Percentiles rank a stretch among this genome's conserved stretches.
Evolutionary conservation across 208 protist species (phyloP).

Genomic region (Blechomonas ayalai): DNA sequence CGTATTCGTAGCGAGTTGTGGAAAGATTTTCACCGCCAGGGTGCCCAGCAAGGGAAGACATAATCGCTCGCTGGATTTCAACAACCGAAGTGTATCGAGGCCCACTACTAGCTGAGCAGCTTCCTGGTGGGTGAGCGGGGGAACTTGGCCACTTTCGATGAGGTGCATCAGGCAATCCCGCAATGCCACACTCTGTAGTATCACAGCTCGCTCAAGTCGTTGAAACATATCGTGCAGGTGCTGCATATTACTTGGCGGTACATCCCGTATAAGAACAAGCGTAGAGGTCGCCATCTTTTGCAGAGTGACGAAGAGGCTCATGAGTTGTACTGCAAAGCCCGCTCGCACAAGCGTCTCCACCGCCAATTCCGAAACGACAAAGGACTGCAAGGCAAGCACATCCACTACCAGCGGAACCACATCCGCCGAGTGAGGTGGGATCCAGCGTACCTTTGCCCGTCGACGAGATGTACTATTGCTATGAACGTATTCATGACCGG

Average conservation of each 20-base stretch:
- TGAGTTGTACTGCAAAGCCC: slow-evolving; percentile 22
- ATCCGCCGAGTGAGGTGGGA: slow-evolving; percentile 47
- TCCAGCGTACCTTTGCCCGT: slow-evolving; percentile 31
- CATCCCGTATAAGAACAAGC: slow-evolving; percentile 11
- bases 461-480: not conserved
- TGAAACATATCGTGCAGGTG: slow-evolving; percentile 21
- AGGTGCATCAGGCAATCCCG: slow-evolving; percentile 12
- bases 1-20: slow-evolving; percentile 69
- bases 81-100: slow-evolving; percentile 35
- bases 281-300: slow-evolving; percentile 44
- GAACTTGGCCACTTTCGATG: not conserved
- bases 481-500: not conserved
- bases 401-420: slow-evolving; percentile 37
- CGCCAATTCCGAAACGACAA: slow-evolving; percentile 36
- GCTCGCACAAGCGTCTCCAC: slow-evolving; percentile 13
- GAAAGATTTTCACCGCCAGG: slow-evolving; percentile 50
- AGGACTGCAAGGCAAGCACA: slow-evolving; percentile 49
- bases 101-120: slow-evolving; percentile 12
- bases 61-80: slow-evolving; percentile 11
- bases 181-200: slow-evolving; percentile 12
- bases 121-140: slow-evolving; percentile 1
- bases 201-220: slow-evolving; percentile 28
- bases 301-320: slow-evolving; percentile 42
- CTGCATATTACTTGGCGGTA: not conserved
- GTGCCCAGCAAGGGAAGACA: slow-evolving; percentile 18